Conservation (phyloP, 2,329 filamentous ascomycete genomes). For the Hypomyces rosellus region DNA sequence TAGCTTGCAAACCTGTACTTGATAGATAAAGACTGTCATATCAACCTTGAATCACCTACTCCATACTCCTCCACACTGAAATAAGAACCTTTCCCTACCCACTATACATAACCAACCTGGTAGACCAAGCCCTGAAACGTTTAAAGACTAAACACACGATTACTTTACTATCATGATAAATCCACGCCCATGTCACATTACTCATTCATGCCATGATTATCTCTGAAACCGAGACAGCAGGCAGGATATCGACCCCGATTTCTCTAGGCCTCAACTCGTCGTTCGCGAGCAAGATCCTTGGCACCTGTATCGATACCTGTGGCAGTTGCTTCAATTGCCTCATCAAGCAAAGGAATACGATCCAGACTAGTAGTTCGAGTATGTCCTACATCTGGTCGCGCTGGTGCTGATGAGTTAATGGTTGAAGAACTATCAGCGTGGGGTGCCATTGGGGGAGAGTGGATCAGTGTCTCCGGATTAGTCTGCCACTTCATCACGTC, state of each 20-base stretch:
- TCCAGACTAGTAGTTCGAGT: constrained; percentile 36
- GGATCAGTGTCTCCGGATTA: constrained; percentile 41
- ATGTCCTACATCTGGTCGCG: constrained; percentile 16
- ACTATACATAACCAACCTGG: too few relatives aligned
- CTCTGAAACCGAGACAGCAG: background rate
- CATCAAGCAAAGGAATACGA: constrained; percentile 52
- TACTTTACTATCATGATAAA: too few relatives aligned
- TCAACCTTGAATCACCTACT: too few relatives aligned
- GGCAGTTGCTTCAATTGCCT: constrained; percentile 27
- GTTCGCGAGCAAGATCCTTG: constrained; percentile 42
- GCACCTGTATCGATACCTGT: constrained; percentile 40
- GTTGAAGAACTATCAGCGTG: constrained; percentile 19
- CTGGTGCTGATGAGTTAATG: constrained; percentile 9
- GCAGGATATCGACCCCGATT: background rate
- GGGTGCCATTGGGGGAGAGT: constrained; percentile 29
- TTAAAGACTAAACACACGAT: too few relatives aligned
- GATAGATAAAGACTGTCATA: too few relatives aligned
- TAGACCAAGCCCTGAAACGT: too few relatives aligned
- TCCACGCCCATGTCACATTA: too few relatives aligned
- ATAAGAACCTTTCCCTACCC: too few relatives aligned
- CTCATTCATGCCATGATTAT: background rate
- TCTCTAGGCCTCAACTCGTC: constrained; percentile 28
- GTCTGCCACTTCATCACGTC: constrained; percentile 88
- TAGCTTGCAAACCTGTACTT: too few relatives aligned
- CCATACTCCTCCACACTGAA: too few relatives aligned